Evolutionary conservation across 345 rosid genomes (phyloP).

Genomic region (Syzygium aqueum): DNA sequence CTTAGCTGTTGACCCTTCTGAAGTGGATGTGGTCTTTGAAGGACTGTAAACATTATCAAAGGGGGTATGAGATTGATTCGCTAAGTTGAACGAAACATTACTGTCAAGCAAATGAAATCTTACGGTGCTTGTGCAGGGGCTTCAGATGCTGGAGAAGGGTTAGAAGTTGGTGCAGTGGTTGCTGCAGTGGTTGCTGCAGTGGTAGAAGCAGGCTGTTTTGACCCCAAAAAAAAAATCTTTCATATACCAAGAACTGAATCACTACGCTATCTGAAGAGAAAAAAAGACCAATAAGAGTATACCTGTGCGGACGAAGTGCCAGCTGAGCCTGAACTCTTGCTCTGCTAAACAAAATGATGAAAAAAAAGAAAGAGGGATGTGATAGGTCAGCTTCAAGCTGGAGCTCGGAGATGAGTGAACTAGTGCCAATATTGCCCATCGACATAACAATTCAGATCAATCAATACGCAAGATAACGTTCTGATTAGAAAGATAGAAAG

Average conservation of each 20-base stretch:
- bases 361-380: not conserved
- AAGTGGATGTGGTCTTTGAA: slow-evolving; percentile 18
- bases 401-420: not conserved
- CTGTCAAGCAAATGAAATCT: slow-evolving; percentile 7
- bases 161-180: slow-evolving; percentile 25
- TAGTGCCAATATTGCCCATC: not conserved
- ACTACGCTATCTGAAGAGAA: not conserved
- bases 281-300: not conserved
- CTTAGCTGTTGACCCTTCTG: slow-evolving; percentile 27
- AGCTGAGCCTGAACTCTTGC: slow-evolving; percentile 29
- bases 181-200: slow-evolving; percentile 25
- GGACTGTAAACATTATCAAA: slow-evolving; percentile 13
- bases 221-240: not conserved
- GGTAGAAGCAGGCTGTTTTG: slow-evolving; percentile 45
- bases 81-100: not conserved
- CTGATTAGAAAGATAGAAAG: not conserved
- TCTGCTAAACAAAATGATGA: slow-evolving; percentile 27
- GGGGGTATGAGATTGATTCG: not conserved
- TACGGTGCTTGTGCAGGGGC: slow-evolving; percentile 51
- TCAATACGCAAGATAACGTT: not conserved
- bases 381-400: not conserved
- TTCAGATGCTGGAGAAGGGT: slow-evolving; percentile 29
- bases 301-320: slow-evolving; percentile 9
- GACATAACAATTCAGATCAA: not conserved
- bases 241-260: not conserved